Evolutionary conservation across 2,329 filamentous ascomycete species (phyloP).

Genomic region (Aspergillus sp.): DNA sequence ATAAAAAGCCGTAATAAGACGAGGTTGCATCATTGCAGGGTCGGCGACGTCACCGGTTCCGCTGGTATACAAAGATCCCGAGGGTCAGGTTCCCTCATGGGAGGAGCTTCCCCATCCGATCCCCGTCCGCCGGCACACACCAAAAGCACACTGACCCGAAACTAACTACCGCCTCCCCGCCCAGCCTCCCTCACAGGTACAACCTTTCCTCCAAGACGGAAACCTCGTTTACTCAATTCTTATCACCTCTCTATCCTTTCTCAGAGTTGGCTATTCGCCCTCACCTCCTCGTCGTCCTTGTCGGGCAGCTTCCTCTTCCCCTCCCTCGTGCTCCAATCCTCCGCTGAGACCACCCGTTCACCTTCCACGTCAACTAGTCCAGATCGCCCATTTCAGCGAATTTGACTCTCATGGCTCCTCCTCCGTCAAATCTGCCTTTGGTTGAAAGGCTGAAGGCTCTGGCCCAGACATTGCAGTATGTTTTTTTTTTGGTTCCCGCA

Average conservation of each 20-base stretch:
- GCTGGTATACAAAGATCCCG: slow-evolving; percentile 4
- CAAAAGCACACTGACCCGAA: slow-evolving; percentile 8
- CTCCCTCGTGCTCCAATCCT: not conserved
- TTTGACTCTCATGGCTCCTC: slow-evolving; percentile 64
- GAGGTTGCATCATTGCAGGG: slow-evolving; percentile 1
- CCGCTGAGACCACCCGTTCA: not conserved
- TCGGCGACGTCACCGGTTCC: slow-evolving; percentile 7
- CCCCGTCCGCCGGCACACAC: slow-evolving; percentile 1
- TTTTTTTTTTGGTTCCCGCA: slow-evolving; percentile 51
- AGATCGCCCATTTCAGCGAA: not conserved
- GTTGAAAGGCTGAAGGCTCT: slow-evolving; percentile 73
- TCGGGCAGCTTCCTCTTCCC: not conserved
- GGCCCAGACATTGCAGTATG: slow-evolving; percentile 87
- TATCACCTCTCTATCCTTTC: slow-evolving; percentile 9
- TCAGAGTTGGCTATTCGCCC: not conserved
- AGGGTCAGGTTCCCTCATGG: not conserved
- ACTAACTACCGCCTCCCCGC: slow-evolving; percentile 14
- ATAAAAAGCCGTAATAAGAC: not conserved
- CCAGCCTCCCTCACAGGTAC: slow-evolving; percentile 19
- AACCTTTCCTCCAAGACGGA: not conserved
- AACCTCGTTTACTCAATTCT: slow-evolving; percentile 17
- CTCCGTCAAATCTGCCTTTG: slow-evolving; percentile 67
- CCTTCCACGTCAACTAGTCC: slow-evolving; percentile 4
- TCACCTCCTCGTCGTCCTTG: slow-evolving; percentile 2
- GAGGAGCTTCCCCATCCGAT: slow-evolving; percentile 1